Evolutionary conservation across 768 basidiomycete genomes (phyloP), one percentile per base, ranked within the genome.

Genomic region (Arthromyces matolae): DNA sequence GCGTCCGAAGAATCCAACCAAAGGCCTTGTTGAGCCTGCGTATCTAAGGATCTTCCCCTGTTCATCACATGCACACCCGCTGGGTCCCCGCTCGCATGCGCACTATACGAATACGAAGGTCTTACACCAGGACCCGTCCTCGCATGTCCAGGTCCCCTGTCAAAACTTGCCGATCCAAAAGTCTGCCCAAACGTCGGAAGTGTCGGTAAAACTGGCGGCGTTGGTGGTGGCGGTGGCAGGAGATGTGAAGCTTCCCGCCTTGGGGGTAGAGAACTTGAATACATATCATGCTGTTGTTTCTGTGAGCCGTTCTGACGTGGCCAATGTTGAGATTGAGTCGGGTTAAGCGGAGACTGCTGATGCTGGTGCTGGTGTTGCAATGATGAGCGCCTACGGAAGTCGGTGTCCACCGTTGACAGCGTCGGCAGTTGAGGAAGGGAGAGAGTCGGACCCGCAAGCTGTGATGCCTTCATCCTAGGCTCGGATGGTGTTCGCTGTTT

Each of bases 321-420:
- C 49, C 49, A 50, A 20, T 49, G 36, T 7, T 49, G 41, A 36
- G 28, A 42, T 23, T 49, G 41, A 36, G 28, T 40, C 19, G 41
- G 41, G 5, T 42, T 19, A 3, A 43, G 28, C 12, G 38, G n/a
- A 8, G 24, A 32, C 22, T 40, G 46, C 13, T n/a, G 6, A 7
- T 12, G 18, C 4, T 47, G 34, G 20, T 35, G 31, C 40, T 42
- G 44, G 7, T 29, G 45, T 19, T 40, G 45, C 7, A 20, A 37
- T 8, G 29, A 38, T 8, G 36, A 24, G 3, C 18, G 9, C 16
- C 8, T 25, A 9, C 8, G 34, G 25, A 41, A 41, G 16, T 50
- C 49, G 8, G 29, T 24, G 12, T 50, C 22, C 24, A 47, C 36
- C 23, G 32, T 31, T 0, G 44, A 36, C 19, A 44, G 18, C 1